Evolutionary conservation across 441 rosid species (phyloP).

Genomic region (Syzygium malaccense): DNA sequence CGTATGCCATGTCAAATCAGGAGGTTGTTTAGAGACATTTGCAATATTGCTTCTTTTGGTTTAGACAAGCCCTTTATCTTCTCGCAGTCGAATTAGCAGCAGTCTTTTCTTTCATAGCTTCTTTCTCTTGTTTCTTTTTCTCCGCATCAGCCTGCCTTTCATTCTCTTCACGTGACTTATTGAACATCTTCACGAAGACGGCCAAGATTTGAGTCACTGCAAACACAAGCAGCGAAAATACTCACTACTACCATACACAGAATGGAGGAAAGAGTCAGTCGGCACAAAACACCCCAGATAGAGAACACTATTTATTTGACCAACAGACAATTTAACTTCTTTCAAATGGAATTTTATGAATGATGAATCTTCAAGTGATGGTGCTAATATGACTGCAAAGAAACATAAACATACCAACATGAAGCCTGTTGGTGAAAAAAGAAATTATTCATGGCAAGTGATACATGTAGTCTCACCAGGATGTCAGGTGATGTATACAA

Average conservation of each 20-base stretch:
- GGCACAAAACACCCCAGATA: not conserved
- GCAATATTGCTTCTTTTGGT: not conserved
- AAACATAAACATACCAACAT: not conserved
- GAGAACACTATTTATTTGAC: not conserved
- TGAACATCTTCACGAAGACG: constrained; percentile 79
- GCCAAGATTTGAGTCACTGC: constrained; percentile 85
- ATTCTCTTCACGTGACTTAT: constrained; percentile 77
- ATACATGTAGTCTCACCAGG: not conserved
- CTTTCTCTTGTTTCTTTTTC: constrained; percentile 87
- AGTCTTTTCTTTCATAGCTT: constrained; percentile 64
- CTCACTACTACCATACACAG: not conserved
- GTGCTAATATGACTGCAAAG: not conserved
- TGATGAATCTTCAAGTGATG: not conserved
- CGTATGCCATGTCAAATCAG: not conserved
- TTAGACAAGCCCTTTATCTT: constrained; percentile 27
- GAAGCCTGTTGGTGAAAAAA: not conserved
- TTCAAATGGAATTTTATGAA: not conserved
- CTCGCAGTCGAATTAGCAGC: constrained; percentile 30
- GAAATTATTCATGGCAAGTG: not conserved
- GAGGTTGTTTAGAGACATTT: not conserved
- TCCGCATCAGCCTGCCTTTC: constrained; percentile 82
- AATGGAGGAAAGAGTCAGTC: not conserved
- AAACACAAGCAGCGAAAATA: constrained; percentile 13
- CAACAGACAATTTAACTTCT: not conserved
- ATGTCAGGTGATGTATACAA: not conserved